Evolutionary conservation across 495 filamentous ascomycete genomes (phyloP), one percentile per base, ranked within the genome.

Genomic region (Lindgomyces ingoldianus): DNA sequence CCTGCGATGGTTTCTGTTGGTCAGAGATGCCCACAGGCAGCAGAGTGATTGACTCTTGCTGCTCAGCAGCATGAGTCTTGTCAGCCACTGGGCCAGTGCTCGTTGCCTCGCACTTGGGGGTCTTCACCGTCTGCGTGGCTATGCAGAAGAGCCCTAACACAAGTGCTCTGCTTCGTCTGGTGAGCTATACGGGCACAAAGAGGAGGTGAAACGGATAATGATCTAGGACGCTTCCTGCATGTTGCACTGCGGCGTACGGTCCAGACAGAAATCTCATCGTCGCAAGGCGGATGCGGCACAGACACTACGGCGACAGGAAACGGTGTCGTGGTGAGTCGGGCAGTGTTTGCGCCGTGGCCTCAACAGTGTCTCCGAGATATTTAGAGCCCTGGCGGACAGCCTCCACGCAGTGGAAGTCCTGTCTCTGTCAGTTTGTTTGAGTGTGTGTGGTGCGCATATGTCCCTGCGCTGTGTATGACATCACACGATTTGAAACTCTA

Each of bases 121-220:
- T 14, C 36, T 54, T 29, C 65, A 63, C 65, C 65, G 55, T 33
- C 18, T 67, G 50, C 18, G 57, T 33, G 64, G 64, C 64, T 67
- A 62, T 67, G 64, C 58, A 45, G 19, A 45, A 3, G 26, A 25
- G 19, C 16, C 39, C 8, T 14, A 22, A 18, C 26, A 9, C 21
- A 65, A 27, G 48, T 44, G 58, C 25, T 39, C 42, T 22, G 42
- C 21, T 27, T 26, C 58, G 36, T 52, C 60, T 55, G 65, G 65
- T 64, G 46, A 60, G 55, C 27, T 48, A 10, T 14, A 1, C 4
- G 63, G 42, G 3, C 10, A 10, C n/a, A 27, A 63, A 60, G 25
- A 29, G 36, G 48, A 61, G 65, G 60, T 69, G 65, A 60, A 64
- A 52, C 51, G 39, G 12, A 14, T 39, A 47, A 22, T 29, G 16